Base-by-base conservation (phyloP, 345 rosid genomes). In the Salix udensis region DNA sequence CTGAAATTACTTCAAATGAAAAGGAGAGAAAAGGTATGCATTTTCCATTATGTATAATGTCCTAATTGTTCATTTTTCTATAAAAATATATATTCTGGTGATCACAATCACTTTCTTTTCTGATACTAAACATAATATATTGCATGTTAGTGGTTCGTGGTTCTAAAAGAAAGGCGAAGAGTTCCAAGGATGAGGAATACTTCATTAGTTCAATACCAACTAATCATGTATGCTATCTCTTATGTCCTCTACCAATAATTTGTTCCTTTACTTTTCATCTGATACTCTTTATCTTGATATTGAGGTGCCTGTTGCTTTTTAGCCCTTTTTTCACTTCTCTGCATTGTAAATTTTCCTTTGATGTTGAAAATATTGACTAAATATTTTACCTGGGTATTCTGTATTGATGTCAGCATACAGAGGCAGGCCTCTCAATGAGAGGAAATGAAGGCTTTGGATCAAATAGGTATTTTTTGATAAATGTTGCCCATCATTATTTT, bases 161-260 rank as follows among this genome's bases (percentile, higher is more conserved):
- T 84, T 78, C 85, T 65, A 93, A 96, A 87, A 88, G 97, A 80
- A 94, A 91, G 87, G 91, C 88, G 19, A 83, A 77, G 80, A 88
- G 50, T 74, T 96, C 87, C 94, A 96, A 86, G 88, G 99, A 92
- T 71, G 95, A 96, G 83, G 98, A 96, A 42, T 85, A 52, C 83
- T 96, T 53, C 79, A 94, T 96, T 76, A 96, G 97, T 78, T 85
- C 98, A 42, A 86, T 96, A 76, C 99, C 97, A 28, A 80, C 86
- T 67, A 90, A 96, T 83, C 97, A 87, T 82, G 98, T 96, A 87
- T 24, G 92, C 80, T 68, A 68, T 34, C 21, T 70, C 12, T 70
- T 53, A 61, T 62, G 53, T 48, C 73, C 68, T 60, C 58, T 12
- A 60, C 50, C 36, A 52, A 12, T 46, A 15, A 18, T 61, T 79